These are phyloP conservation scores for Helenozyma rhizophorensis DNA, from an alignment of 805 yeast species.

Conservation along the genomic window DNA sequence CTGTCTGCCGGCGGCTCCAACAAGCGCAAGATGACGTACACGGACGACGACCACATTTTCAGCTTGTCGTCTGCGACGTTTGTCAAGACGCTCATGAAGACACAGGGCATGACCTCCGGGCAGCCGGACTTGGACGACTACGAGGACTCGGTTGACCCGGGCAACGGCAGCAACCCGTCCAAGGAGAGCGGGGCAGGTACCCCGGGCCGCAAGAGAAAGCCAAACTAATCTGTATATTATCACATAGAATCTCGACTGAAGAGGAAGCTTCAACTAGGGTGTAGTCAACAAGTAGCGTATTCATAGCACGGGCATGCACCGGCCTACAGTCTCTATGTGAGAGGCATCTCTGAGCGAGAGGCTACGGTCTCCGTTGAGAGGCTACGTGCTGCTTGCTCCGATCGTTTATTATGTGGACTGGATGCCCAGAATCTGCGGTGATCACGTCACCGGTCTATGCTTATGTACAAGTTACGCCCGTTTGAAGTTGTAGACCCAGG, in stretches of 20 bases:
- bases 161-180: conserved; percentile 1
- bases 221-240: no score
- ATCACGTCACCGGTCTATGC: background rate
- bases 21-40: conserved; percentile 48
- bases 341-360: no score
- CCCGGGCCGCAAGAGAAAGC: conserved; percentile 14
- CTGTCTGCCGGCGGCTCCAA: conserved; percentile 28
- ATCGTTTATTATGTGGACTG: conserved; percentile 8
- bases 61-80: conserved; percentile 70
- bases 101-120: conserved; percentile 36
- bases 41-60: conserved; percentile 78
- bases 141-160: conserved; percentile 18
- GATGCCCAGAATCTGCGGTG: background rate
- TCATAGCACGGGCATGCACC: no score
- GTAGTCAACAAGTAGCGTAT: no score
- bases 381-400: no score
- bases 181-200: conserved; percentile 11
- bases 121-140: conserved; percentile 17
- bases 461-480: conserved; percentile 4
- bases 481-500: conserved; percentile 62
- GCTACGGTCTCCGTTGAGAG: no score
- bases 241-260: no score
- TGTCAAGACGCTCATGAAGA: conserved; percentile 51
- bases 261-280: no score
- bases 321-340: no score